These are phyloP conservation scores for Cyclocybe cylindracea DNA, from an alignment of 768 basidiomycete species.

Conservation along the genomic window DNA sequence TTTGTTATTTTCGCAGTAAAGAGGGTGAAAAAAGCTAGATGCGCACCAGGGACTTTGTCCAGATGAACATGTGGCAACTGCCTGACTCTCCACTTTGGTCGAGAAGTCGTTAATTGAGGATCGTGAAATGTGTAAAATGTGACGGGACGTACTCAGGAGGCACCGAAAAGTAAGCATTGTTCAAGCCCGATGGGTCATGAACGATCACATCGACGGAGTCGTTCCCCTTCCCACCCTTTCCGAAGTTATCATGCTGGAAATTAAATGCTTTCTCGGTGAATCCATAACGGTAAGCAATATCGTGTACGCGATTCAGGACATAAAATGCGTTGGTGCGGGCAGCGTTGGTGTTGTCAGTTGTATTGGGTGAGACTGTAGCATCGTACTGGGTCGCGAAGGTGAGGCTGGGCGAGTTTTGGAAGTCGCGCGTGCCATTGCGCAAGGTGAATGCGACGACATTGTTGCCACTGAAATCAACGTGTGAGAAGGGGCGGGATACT, in stretches of 20 bases:
- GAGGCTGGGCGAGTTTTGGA: constrained; percentile 33
- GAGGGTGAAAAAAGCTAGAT: neutral
- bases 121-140: neutral
- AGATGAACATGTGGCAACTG: constrained; percentile 28
- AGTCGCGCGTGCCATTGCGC: constrained; percentile 21
- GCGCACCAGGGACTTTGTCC: constrained; percentile 19
- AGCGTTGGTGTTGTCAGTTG: constrained; percentile 43
- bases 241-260: constrained; percentile 60
- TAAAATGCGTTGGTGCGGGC: constrained; percentile 57
- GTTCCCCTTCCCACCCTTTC: constrained; percentile 48
- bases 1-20: neutral
- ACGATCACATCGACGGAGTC: constrained; percentile 56
- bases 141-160: constrained; percentile 38
- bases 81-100: constrained; percentile 36
- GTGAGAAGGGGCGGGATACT: neutral
- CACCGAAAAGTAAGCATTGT: constrained; percentile 47
- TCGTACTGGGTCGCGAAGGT: constrained; percentile 37
- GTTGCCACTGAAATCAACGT: constrained; percentile 27
- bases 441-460: constrained; percentile 33
- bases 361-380: constrained; percentile 32
- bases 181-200: constrained; percentile 47
- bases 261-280: constrained; percentile 53
- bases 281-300: constrained; percentile 38
- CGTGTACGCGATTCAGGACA: constrained; percentile 56
- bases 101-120: neutral